These are phyloP conservation scores for Colletotrichum magnum DNA, from an alignment of 2,329 filamentous ascomycete genomes.

Conservation along the genomic window DNA sequence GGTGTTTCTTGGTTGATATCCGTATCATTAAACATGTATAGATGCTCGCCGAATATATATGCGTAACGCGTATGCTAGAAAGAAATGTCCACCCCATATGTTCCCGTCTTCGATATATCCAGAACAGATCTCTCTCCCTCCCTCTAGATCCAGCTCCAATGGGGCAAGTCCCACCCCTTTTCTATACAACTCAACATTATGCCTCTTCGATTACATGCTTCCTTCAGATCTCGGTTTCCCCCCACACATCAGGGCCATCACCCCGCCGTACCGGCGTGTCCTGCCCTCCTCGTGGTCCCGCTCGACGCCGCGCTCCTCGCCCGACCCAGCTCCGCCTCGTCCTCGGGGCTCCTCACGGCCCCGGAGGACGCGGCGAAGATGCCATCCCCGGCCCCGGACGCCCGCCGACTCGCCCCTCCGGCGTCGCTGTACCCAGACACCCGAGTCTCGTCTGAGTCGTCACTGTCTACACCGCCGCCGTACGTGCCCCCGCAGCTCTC, in stretches of 20 bases:
- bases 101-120: no score
- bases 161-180: no score
- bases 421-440: conserved; percentile 36
- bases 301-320: background rate
- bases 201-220: no score
- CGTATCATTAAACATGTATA: no score
- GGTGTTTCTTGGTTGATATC: no score
- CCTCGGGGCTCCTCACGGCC: conserved; percentile 50
- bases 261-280: conserved; percentile 7
- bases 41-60: no score
- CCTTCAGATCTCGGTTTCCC: no score
- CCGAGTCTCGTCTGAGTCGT: conserved; percentile 34
- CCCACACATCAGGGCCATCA: background rate
- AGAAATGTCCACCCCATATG: no score
- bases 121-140: no score
- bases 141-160: no score
- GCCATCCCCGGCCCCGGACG: conserved; percentile 42
- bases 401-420: conserved; percentile 29
- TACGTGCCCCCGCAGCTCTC: conserved; percentile 79
- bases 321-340: conserved; percentile 51
- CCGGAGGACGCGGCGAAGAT: conserved; percentile 46
- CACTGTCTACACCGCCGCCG: conserved; percentile 53
- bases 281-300: conserved; percentile 2
- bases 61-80: no score
- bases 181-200: no score